Conservation (phyloP, 495 filamentous ascomycete genomes). For the Aspergillus panamensis region DNA sequence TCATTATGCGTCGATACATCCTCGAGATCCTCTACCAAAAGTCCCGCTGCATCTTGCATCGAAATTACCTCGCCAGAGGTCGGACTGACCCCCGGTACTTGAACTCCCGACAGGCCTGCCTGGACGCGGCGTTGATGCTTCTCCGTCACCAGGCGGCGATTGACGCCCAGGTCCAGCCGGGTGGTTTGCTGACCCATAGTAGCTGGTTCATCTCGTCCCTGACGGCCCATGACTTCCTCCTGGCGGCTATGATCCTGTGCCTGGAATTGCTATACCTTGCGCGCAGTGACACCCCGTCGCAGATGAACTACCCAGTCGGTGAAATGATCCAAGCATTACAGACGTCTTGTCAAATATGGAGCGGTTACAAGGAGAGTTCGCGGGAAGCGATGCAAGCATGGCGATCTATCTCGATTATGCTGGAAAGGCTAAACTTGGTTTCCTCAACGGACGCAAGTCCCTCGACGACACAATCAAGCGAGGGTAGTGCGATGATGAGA, state of each 20-base stretch:
- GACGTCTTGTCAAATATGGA: slow-evolving; percentile 10
- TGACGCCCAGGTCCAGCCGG: slow-evolving; percentile 10
- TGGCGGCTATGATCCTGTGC: slow-evolving; percentile 13
- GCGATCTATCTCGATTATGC: slow-evolving; percentile 8
- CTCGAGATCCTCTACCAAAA: slow-evolving; percentile 11
- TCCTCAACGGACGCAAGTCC: no score
- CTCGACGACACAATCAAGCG: no score
- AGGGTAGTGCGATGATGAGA: no score
- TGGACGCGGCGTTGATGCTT: slow-evolving; percentile 10
- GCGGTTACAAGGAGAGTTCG: neutral
- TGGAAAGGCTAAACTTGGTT: slow-evolving; percentile 1
- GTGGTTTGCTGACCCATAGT: slow-evolving; percentile 2
- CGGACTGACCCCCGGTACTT: neutral
- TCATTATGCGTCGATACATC: slow-evolving; percentile 11
- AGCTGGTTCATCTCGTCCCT: slow-evolving; percentile 7
- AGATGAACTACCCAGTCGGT: neutral
- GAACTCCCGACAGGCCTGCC: neutral
- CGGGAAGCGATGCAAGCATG: slow-evolving; percentile 11
- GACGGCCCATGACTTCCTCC: slow-evolving; percentile 5
- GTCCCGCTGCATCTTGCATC: slow-evolving; percentile 8
- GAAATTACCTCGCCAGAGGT: neutral
- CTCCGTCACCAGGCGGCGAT: slow-evolving; percentile 9
- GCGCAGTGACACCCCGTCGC: neutral
- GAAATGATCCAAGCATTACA: neutral
- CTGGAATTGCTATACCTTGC: slow-evolving; percentile 3